Base-by-base conservation (phyloP, 495 filamentous ascomycete genomes). In the Penicillium malachiteum region DNA sequence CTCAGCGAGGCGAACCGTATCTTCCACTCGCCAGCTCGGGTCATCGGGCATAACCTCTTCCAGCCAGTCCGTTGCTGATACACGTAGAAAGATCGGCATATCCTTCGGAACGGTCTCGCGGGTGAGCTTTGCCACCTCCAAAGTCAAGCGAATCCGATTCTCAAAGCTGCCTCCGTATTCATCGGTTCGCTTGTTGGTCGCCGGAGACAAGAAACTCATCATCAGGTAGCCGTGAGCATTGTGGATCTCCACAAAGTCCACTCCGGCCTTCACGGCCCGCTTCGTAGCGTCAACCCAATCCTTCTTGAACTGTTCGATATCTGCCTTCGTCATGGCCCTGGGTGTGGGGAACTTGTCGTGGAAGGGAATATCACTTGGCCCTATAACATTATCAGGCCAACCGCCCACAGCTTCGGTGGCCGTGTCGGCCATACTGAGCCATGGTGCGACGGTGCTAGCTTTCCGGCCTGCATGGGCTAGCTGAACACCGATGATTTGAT, bases 381-480 rank as follows among this genome's bases (percentile, higher is more conserved):
- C 83, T 17, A 75, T 73, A 3, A 86, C 76, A 33, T 84, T 72
- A 45, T 83, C 70, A 0, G 83, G 83, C 86, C 86, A 88, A 10
- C 87, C 88, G 45, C 79, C 76, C 12, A 78, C 72, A 17, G 75
- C 79, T 48, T 81, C 71, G 0, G 73, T 75, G 0, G 87, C 87
- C 0, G 76, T 63, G 14, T 65, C 64, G 0, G 48, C 58, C 45
- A 40, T 51, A 55, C 67, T 67, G 4, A 89, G 55, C 87, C 87
- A 91, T 0, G 87, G 87, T 0, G 89, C 81, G 3, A 88, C 77
- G 1, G 81, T 87, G 48, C 75, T 81, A 0, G 85, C 86, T 62
- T 92, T 92, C n/a, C 89, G 74, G 0, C 89, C 88, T 0, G 87
- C 87, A 62, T 91, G 89, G 12, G 70, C 84, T 12, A 91, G 56